Percentiles rank a stretch among this genome's conserved stretches.
Conservation (phyloP, 2,329 filamentous ascomycete genomes). For the Curvularia lunata region DNA sequence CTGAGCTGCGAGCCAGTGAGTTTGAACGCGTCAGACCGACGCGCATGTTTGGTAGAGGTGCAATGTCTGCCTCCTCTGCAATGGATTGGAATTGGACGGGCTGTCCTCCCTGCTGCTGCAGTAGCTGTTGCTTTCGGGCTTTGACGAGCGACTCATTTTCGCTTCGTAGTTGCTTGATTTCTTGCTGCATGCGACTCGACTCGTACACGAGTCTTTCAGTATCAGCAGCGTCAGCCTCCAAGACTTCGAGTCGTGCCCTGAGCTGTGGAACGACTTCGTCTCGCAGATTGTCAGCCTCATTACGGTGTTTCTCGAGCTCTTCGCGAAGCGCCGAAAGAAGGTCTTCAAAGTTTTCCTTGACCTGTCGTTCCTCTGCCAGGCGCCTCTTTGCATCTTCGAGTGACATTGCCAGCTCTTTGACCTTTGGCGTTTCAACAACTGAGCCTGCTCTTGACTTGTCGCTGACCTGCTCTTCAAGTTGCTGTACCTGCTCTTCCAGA, state of each 20-base stretch:
- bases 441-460: constrained; percentile 34
- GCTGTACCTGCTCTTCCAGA: constrained; percentile 83
- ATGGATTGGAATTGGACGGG: constrained; percentile 65
- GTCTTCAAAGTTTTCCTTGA: constrained; percentile 94
- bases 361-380: constrained; percentile 81
- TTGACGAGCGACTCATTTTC: constrained; percentile 67
- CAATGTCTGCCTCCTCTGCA: constrained; percentile 61
- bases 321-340: constrained; percentile 81
- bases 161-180: constrained; percentile 65
- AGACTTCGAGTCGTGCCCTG: constrained; percentile 74
- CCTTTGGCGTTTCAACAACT: constrained; percentile 55
- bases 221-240: constrained; percentile 76
- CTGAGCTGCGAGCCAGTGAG: constrained; percentile 66
- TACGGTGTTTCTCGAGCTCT: constrained; percentile 80
- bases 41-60: constrained; percentile 37
- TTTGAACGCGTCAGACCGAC: constrained; percentile 68
- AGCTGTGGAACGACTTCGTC: constrained; percentile 87
- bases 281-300: constrained; percentile 89
- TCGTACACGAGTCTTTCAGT: constrained; percentile 78
- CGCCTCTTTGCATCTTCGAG: constrained; percentile 84
- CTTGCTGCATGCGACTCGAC: constrained; percentile 83
- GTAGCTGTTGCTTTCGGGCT: constrained; percentile 47
- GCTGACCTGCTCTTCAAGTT: constrained; percentile 76
- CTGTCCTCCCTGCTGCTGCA: constrained; percentile 57
- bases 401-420: constrained; percentile 78